phyloP scores from a whole-genome alignment of 441 rosid genomes.

The Brassica balearica region DNA sequence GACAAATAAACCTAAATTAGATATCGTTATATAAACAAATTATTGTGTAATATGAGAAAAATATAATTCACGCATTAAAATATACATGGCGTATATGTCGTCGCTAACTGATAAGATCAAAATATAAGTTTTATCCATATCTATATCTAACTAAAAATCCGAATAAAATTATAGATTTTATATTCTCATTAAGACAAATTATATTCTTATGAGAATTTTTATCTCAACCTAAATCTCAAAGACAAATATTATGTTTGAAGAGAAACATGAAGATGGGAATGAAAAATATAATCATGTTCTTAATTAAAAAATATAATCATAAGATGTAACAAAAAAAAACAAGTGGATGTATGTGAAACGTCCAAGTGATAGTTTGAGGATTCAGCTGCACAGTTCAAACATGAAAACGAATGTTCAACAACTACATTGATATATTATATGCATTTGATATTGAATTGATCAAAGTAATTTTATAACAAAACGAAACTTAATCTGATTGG shows the following conservation, averaged over 20 bases:
- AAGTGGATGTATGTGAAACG: slow-evolving; percentile 24
- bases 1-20: no score
- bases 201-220: no score
- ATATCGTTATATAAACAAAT: no score
- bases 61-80: no score
- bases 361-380: slow-evolving; percentile 4
- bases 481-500: slow-evolving; percentile 26
- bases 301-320: neutral
- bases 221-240: neutral
- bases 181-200: no score
- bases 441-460: slow-evolving; percentile 6
- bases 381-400: slow-evolving; percentile 26
- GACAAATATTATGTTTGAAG: neutral
- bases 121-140: neutral
- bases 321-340: slow-evolving; percentile 2
- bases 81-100: no score
- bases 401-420: slow-evolving; percentile 24
- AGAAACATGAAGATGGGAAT: neutral
- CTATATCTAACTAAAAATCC: neutral
- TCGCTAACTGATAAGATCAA: no score
- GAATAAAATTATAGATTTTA: neutral
- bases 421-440: neutral
- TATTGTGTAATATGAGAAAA: no score
- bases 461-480: slow-evolving; percentile 2
- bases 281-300: neutral